phyloP scores from a whole-genome alignment of 495 filamentous ascomycete species.

The Apodospora peruviana region DNA sequence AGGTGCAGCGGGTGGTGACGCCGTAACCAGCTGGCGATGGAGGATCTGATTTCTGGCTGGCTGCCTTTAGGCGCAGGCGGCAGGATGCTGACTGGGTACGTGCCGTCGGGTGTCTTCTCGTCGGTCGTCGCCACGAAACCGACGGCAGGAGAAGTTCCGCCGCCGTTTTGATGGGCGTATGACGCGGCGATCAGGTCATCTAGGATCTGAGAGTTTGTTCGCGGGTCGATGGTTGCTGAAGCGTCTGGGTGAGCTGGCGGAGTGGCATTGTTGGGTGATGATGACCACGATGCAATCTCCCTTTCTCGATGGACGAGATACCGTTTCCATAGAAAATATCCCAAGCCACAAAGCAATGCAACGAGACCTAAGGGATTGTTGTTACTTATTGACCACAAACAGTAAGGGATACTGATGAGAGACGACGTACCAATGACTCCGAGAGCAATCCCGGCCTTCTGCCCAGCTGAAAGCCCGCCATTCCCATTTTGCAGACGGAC shows the following conservation, averaged over 20 bases:
- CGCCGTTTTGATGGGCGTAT: conserved; percentile 28
- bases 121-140: not conserved
- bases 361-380: not conserved
- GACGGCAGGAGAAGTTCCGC: not conserved
- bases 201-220: conserved; percentile 23
- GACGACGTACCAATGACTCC: conserved; percentile 10
- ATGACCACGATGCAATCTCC: not conserved
- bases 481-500: not conserved
- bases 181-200: conserved; percentile 27
- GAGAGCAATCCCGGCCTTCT: conserved; percentile 16
- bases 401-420: not conserved
- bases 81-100: not conserved
- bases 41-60: conserved; percentile 11
- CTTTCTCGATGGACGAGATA: not conserved
- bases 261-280: not conserved
- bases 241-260: not conserved
- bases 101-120: conserved; percentile 5
- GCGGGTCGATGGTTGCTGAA: not conserved
- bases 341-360: conserved; percentile 2
- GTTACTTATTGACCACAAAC: not conserved
- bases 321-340: conserved; percentile 6
- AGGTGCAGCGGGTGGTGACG: conserved; percentile 17
- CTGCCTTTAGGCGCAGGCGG: not conserved
- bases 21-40: conserved; percentile 18
- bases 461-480: conserved; percentile 4